Conservation (phyloP, 1,139 yeast genomes). For the Debaryomycetaceae sp. region DNA sequence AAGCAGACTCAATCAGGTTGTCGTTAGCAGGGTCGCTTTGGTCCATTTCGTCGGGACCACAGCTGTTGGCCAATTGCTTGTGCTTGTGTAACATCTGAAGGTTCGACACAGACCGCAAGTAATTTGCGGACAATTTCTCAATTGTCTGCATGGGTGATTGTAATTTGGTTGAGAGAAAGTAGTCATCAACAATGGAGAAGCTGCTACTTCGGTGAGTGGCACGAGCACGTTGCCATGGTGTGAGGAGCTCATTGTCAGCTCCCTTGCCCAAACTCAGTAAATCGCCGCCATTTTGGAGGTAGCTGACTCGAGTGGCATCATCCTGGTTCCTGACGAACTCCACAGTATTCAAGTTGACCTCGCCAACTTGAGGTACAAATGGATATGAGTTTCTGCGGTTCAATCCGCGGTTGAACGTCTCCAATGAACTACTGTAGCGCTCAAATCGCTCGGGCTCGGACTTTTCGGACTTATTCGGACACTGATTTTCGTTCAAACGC, state of each 20-base stretch:
- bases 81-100: slow-evolving; percentile 10
- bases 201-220: slow-evolving; percentile 31
- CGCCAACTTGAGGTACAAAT: slow-evolving; percentile 17
- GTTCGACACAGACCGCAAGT: slow-evolving; percentile 20
- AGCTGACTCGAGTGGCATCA: too few relatives aligned
- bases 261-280: neutral
- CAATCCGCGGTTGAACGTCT: slow-evolving; percentile 21
- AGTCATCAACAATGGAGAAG: slow-evolving; percentile 40
- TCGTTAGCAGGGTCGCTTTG: neutral
- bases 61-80: too few relatives aligned
- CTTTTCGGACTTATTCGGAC: too few relatives aligned
- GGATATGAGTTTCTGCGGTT: slow-evolving; percentile 48
- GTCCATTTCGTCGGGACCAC: too few relatives aligned
- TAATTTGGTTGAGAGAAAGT: slow-evolving; percentile 12
- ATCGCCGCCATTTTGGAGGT: neutral
- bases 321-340: slow-evolving; percentile 18
- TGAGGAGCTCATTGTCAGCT: neutral
- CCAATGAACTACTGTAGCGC: too few relatives aligned
- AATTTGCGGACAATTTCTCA: slow-evolving; percentile 21
- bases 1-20: slow-evolving; percentile 17
- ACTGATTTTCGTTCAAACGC: too few relatives aligned
- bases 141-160: slow-evolving; percentile 15
- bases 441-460: too few relatives aligned
- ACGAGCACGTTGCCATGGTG: too few relatives aligned
- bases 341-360: slow-evolving; percentile 28